Evolutionary conservation across 2,329 filamentous ascomycete genomes (phyloP), one percentile per base, ranked within the genome.

Genomic region (Colletotrichum somersetense): DNA sequence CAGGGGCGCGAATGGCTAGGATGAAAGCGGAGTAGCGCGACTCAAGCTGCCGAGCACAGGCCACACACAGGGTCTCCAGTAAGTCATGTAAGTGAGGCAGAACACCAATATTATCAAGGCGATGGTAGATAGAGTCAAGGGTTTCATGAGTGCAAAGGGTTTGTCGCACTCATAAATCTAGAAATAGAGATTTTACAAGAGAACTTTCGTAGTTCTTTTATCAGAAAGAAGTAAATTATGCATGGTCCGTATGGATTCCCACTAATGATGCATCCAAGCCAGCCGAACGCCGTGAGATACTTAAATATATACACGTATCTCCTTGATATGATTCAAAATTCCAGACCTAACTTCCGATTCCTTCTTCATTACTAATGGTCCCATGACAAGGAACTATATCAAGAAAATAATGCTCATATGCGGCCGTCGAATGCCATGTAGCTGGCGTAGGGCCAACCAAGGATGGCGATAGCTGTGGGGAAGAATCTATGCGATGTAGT

Each of bases 1-100:
- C 73, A 75, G 72, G 73, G 73, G 72, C 72, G 73, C 68, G 73
- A 72, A 62, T 58, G 23, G 35, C 66, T 74, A 73, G 63, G 50
- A 66, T 67, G 33, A 52, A 71, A 62, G 61, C 50, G 69, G 63
- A 69, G 59, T 74, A 69, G 72, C 69, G 65, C 64, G 26, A 52
- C 33, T 70, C 30, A 26, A 71, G 62, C 62, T 66, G 40, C 3
- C 38, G 50, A 40, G 72, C 72, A 74, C 70, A 46, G 69, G 48
- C 72, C 72, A 71, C 55, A 30, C 33, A 30, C 23, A 56, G 61
- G 59, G 61, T 70, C 69, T 69, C 46, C 40, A n/a, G 20, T n/a
- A 26, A 59, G 42, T 50, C 35, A 46, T 66, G 65, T 71, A 68
- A 68, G 68, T 68, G 55, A 35, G 55, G 46, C 42, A n/a, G 23